Base-by-base conservation (phyloP, 164 flowering plant genomes). In the Dillenia turbinata region DNA sequence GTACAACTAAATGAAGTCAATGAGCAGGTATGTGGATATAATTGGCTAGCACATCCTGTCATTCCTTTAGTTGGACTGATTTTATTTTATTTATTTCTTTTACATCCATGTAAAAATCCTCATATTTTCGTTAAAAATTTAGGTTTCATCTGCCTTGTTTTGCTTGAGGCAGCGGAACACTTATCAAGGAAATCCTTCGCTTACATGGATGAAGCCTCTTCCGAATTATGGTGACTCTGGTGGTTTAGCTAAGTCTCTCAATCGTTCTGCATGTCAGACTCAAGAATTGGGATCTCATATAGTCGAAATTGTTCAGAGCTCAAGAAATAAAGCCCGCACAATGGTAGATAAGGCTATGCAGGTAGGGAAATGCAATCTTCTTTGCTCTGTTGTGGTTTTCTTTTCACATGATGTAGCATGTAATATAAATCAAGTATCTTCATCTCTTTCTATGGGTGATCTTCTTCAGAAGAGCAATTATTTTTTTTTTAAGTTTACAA, bases 331-430 rank as follows among this genome's bases (percentile, higher is more conserved):
- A 77, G 86, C 89, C 44, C 78, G 70, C 54, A 65, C 74, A 24
- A 83, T 87, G 92, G 92, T 87, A 17, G 79, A 78, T 66, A 76
- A 73, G 49, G 92, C 88, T 16, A 60, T 80, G 57, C 86, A 84
- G 92, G 88, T 86, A 75, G 15, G 15, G 33, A 17, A 47, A 44
- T 47, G 12, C 45, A 33, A 26, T 33, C 6, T 33, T 33, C 7
- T 33, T 33, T 4, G 5, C 5, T 33, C 40, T 33, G 40, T 6
- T 6, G 40, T 33, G 40, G 40, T 7, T 33, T 33, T 33, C 40
- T 33, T 33, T 5, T 33, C 40, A 33, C 40, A 33, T 33, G 40
- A 33, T 33, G 6, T 33, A 33, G 40, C 40, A 33, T 33, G 40
- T 6, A 33, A 33, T 4, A 33, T 33, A 33, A 33, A 33, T 33